Evolutionary conservation across 129 eudicot species (phyloP), one percentile per base, ranked within the genome.

Genomic region (Flaveria robusta): DNA sequence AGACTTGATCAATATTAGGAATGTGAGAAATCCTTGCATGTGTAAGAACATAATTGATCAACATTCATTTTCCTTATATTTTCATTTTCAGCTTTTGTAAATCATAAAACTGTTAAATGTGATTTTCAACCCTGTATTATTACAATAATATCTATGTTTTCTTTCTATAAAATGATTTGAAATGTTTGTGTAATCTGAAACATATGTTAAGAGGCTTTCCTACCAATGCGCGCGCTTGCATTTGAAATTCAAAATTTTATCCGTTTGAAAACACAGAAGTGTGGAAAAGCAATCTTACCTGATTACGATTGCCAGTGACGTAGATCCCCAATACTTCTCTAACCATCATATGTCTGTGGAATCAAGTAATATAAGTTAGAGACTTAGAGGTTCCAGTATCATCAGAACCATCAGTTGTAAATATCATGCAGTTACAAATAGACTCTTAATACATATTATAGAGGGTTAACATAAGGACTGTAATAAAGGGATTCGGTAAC

Each of bases 321-420:
- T 2, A 63, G 45, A 14, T 63, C 29, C 19, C 68, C 20, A 4
- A 42, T 62, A 7, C 20, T 14, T 24, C 14, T 29, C 22, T 51
- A 71, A 49, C 46, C 49, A 31, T 34, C 16, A 74, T 15, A 54
- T 16, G 43, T 27, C 71, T 78, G 50, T 59, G 54, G 4, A 47
- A 16, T 13, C 22, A 70, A 58, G n/a, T 60, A 55, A 50, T 24
- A 23, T 29, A 75, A 37, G 72, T 18, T 64, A 51, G 11, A 66
- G 72, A 37, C 64, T 18, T 64, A 51, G 11, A 66, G 72, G 55
- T 71, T 69, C 24, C 69, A 42, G n/a, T 42, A 74, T 42, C 58
- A 58, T 43, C 45, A 31, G 43, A 7, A 73, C 56, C 27, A 71
- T 9, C 19, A 12, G 37, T 22, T 27, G 60, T 27, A 2, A 51